phyloP scores from a whole-genome alignment of 768 basidiomycete genomes.

The Rhodotorula sphaerocarpa region DNA sequence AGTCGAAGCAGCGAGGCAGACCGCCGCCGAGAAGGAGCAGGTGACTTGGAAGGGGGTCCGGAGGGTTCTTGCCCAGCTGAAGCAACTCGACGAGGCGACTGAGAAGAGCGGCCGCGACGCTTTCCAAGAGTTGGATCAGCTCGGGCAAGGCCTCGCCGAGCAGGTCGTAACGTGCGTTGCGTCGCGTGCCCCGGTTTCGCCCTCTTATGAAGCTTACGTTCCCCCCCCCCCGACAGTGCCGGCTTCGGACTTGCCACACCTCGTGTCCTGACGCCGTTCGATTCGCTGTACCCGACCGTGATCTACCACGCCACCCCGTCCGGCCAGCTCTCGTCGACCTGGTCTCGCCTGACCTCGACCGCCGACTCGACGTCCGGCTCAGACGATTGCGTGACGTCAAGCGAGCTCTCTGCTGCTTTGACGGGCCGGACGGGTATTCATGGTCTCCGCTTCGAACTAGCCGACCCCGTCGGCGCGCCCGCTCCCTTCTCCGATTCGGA shows the following conservation, averaged over 20 bases:
- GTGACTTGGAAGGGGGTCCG: not conserved
- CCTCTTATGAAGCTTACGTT: not conserved
- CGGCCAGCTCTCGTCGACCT: not conserved
- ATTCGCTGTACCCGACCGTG: not conserved
- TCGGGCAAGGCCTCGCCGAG: not conserved
- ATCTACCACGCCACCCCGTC: not conserved
- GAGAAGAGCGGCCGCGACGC: constrained; percentile 9
- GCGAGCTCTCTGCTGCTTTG: not conserved
- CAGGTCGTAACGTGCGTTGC: not conserved
- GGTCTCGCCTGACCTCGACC: not conserved
- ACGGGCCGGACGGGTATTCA: too few relatives aligned
- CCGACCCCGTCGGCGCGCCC: too few relatives aligned
- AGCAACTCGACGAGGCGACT: constrained; percentile 22
- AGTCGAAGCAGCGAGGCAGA: too few relatives aligned
- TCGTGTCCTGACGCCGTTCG: not conserved
- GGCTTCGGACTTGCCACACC: not conserved
- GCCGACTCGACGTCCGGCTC: not conserved
- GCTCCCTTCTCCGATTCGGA: too few relatives aligned
- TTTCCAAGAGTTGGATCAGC: not conserved
- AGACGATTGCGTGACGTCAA: not conserved
- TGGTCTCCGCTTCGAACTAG: too few relatives aligned
- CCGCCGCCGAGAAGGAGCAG: not conserved
- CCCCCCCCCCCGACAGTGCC: not conserved
- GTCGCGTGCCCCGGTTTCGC: too few relatives aligned
- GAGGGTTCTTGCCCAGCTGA: not conserved